A percentile compares a stretch with the other conserved stretches of the same genome.
phyloP scores from a whole-genome alignment of 345 rosid genomes.

The Brassica nigra region DNA sequence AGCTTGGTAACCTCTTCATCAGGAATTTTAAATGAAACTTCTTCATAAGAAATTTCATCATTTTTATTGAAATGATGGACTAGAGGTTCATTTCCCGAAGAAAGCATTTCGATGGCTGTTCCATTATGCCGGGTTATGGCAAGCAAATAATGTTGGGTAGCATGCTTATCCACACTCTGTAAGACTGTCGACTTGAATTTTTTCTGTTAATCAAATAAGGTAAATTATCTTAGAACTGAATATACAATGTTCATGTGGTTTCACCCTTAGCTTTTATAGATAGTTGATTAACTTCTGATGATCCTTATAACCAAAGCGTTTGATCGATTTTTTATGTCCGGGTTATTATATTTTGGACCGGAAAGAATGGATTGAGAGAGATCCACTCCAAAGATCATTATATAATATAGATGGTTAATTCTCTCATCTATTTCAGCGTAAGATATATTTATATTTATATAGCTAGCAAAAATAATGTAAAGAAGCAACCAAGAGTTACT shows the following conservation, averaged over 20 bases:
- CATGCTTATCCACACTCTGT: neutral
- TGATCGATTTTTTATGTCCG: neutral
- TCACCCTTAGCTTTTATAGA: neutral
- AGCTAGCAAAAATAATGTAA: neutral
- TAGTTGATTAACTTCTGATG: neutral
- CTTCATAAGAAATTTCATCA: neutral
- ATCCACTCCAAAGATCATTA: neutral
- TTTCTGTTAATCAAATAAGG: conserved; percentile 11
- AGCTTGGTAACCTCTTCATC: neutral
- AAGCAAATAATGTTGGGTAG: neutral
- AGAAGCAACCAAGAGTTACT: conserved; percentile 10
- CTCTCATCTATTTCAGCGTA: neutral
- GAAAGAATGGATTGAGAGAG: neutral
- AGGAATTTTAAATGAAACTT: neutral
- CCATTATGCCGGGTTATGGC: neutral
- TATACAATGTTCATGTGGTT: neutral
- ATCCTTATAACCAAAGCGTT: neutral
- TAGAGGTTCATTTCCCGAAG: neutral
- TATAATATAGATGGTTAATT: neutral
- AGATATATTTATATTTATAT: neutral
- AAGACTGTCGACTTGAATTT: conserved; percentile 2
- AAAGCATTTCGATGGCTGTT: neutral
- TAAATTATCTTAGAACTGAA: neutral
- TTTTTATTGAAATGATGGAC: neutral
- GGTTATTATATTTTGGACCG: neutral